These are phyloP conservation scores for Wickerhamiella lipophila DNA, from an alignment of 805 yeast species.

Conservation along the genomic window DNA sequence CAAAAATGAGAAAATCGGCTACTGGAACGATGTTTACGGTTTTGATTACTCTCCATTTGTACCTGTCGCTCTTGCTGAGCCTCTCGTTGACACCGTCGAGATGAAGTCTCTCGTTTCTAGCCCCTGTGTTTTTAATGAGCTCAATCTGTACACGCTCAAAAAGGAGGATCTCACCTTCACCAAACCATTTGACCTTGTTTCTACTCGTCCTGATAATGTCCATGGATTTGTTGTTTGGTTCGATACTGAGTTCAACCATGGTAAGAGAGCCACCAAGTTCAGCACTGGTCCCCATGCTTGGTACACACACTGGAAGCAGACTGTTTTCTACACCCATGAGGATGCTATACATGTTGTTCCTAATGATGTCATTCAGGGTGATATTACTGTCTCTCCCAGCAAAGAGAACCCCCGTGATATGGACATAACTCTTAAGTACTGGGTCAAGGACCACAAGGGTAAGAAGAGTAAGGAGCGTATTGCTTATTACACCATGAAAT, in stretches of 20 bases:
- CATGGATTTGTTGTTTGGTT: slow-evolving; percentile 93
- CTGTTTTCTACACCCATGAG: slow-evolving; percentile 79
- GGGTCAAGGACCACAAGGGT: slow-evolving; percentile 36
- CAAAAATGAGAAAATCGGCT: slow-evolving; percentile 79
- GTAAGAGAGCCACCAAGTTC: slow-evolving; percentile 44
- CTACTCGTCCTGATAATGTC: slow-evolving; percentile 64
- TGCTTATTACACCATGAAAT: slow-evolving; percentile 62
- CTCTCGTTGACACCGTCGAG: slow-evolving; percentile 91
- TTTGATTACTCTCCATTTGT: slow-evolving; percentile 90
- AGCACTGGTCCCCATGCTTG: slow-evolving; percentile 90
- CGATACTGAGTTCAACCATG: slow-evolving; percentile 65
- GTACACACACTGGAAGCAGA: slow-evolving; percentile 98
- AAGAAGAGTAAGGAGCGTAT: slow-evolving; percentile 47
- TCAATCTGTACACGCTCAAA: slow-evolving; percentile 81
- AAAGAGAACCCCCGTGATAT: slow-evolving; percentile 71
- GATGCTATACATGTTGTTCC: slow-evolving; percentile 54
- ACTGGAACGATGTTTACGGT: slow-evolving; percentile 96
- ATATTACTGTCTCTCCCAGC: slow-evolving; percentile 66
- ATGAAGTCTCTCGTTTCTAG: slow-evolving; percentile 63
- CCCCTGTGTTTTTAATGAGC: slow-evolving; percentile 54
- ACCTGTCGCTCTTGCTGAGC: slow-evolving; percentile 78
- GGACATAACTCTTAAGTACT: slow-evolving; percentile 58
- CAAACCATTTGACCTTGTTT: slow-evolving; percentile 53
- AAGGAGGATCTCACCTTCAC: slow-evolving; percentile 71
- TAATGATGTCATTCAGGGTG: slow-evolving; percentile 67